These are phyloP conservation scores for Colletotrichum chlorophyti DNA, from an alignment of 2,329 filamentous ascomycete species.

Conservation along the genomic window DNA sequence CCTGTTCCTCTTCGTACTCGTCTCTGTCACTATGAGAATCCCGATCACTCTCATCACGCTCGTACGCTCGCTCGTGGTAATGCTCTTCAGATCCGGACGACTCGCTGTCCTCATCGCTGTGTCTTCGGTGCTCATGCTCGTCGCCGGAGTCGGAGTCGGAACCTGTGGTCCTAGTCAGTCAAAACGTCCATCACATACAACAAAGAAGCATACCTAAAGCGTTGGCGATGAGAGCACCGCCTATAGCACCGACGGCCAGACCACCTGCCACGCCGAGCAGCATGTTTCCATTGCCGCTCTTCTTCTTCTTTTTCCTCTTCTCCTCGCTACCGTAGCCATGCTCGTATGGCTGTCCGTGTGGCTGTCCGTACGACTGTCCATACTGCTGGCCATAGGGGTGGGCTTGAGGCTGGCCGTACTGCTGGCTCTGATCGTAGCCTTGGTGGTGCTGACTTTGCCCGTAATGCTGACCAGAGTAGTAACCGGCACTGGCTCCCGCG, in stretches of 20 bases:
- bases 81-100: slow-evolving; percentile 26
- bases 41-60: slow-evolving; percentile 27
- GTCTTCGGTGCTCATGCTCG: slow-evolving; percentile 11
- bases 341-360: slow-evolving; percentile 7
- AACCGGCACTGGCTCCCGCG: slow-evolving; percentile 16
- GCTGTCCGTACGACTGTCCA: background rate
- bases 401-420: background rate
- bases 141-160: slow-evolving; percentile 21
- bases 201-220: slow-evolving; percentile 53
- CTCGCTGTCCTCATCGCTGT: slow-evolving; percentile 8
- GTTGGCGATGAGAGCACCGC: slow-evolving; percentile 63
- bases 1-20: slow-evolving; percentile 54
- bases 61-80: background rate
- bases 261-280: slow-evolving; percentile 64
- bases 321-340: slow-evolving; percentile 21
- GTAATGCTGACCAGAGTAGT: slow-evolving; percentile 13
- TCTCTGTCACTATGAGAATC: slow-evolving; percentile 53
- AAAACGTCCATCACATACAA: background rate
- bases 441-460: slow-evolving; percentile 11
- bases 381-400: slow-evolving; percentile 4
- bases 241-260: slow-evolving; percentile 61
- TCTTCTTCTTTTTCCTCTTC: slow-evolving; percentile 41
- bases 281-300: slow-evolving; percentile 55
- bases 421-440: slow-evolving; percentile 4
- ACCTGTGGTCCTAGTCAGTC: background rate